Conservation (phyloP, 805 yeast species). For the Yarrowia keelungensis region DNA sequence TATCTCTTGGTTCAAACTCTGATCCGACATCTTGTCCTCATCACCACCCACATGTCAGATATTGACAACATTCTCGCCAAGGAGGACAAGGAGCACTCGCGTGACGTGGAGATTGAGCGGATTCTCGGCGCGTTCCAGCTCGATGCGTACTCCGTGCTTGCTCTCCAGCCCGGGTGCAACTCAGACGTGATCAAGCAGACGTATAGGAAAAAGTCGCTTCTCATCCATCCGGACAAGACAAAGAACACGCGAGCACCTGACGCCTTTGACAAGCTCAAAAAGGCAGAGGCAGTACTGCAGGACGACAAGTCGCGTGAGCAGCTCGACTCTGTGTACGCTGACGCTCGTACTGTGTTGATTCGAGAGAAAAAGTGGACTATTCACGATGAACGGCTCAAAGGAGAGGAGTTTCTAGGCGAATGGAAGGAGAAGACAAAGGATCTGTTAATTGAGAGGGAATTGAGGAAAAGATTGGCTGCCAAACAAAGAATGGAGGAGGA, state of each 20-base stretch:
- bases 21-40: not conserved
- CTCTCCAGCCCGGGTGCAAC: constrained; percentile 55
- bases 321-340: constrained; percentile 57
- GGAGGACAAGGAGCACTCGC: constrained; percentile 45
- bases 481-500: constrained; percentile 56
- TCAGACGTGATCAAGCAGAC: constrained; percentile 54
- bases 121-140: constrained; percentile 57
- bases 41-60: constrained; percentile 42
- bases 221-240: constrained; percentile 74
- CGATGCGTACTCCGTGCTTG: constrained; percentile 65
- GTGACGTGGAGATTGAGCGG: constrained; percentile 64
- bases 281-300: constrained; percentile 56
- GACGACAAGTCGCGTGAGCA: constrained; percentile 53
- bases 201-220: constrained; percentile 65
- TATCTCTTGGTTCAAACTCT: not conserved
- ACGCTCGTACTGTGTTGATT: constrained; percentile 54
- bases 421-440: constrained; percentile 57
- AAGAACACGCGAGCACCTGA: constrained; percentile 62
- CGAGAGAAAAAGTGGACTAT: constrained; percentile 51
- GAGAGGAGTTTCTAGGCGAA: constrained; percentile 51
- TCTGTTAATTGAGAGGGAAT: constrained; percentile 56
- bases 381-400: constrained; percentile 52
- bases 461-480: constrained; percentile 54
- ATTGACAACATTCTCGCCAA: constrained; percentile 47
- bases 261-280: constrained; percentile 67